A percentile compares a stretch with the other conserved stretches of the same genome.
phyloP scores from a whole-genome alignment of 2,329 filamentous ascomycete genomes.

The Malbranchea zuffiana region DNA sequence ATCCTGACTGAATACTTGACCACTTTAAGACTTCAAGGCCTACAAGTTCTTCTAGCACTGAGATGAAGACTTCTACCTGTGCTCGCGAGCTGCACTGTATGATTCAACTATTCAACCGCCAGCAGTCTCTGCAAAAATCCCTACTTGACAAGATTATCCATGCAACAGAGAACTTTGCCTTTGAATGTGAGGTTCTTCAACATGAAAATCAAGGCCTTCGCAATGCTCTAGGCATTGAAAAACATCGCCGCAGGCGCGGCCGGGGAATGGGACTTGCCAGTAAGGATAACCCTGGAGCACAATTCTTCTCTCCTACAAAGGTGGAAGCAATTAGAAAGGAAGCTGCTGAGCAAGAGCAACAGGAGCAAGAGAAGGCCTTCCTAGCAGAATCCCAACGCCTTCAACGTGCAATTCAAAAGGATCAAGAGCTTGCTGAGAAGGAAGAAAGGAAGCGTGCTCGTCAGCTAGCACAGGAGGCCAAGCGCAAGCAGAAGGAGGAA shows the following conservation, averaged over 20 bases:
- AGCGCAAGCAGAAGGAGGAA: neutral
- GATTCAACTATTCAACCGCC: neutral
- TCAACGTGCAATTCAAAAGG: no score
- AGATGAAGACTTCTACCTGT: no score
- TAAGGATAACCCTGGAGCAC: neutral
- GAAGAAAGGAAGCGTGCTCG: neutral
- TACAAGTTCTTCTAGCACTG: neutral
- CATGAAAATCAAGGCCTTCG: conserved; percentile 1
- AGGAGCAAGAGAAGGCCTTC: neutral
- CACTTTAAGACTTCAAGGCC: neutral
- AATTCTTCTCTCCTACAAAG: conserved; percentile 7
- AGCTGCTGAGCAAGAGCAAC: neutral
- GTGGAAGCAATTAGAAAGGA: neutral
- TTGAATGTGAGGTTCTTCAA: conserved; percentile 1
- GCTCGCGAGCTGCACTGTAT: neutral
- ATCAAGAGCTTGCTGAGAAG: conserved; percentile 3
- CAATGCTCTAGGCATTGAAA: neutral
- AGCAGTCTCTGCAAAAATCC: neutral
- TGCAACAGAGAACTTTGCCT: neutral
- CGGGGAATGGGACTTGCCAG: conserved; percentile 2
- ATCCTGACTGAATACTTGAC: neutral
- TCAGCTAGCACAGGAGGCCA: neutral
- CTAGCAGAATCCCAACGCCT: neutral
- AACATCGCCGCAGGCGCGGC: neutral
- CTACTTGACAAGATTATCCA: neutral